phyloP scores from a whole-genome alignment of 176 grass and related monocot species.

The Raddia guianensis region DNA sequence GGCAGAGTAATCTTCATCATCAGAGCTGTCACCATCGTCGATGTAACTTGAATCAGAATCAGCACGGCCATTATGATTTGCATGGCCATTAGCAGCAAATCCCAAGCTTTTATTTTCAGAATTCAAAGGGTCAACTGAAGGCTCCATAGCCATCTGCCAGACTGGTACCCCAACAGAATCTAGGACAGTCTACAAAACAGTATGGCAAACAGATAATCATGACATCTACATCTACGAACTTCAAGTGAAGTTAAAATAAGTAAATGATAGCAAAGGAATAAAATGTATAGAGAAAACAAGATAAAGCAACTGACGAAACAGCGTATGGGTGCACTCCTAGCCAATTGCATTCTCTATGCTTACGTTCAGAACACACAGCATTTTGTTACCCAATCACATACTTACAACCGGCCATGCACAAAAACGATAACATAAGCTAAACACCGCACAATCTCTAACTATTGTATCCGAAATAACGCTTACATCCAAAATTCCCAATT shows the following conservation, averaged over 20 bases:
- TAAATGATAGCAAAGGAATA: background rate
- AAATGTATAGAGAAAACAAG: background rate
- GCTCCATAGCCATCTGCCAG: conserved; percentile 92
- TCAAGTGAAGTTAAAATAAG: background rate
- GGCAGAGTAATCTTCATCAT: conserved; percentile 52
- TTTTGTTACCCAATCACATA: background rate
- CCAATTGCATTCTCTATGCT: background rate
- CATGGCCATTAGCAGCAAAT: conserved; percentile 45
- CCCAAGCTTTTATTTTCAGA: conserved; percentile 36
- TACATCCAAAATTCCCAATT: background rate
- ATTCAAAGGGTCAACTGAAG: conserved; percentile 47
- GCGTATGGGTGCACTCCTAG: background rate
- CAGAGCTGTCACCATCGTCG: conserved; percentile 64
- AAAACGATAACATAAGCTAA: background rate
- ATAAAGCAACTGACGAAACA: background rate
- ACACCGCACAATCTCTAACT: background rate
- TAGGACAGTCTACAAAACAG: conserved; percentile 62
- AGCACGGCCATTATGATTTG: conserved; percentile 39
- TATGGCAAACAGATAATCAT: conserved; percentile 18
- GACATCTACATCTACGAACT: conserved; percentile 25
- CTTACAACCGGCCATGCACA: background rate
- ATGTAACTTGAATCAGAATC: conserved; percentile 74
- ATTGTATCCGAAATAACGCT: background rate
- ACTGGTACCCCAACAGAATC: conserved; percentile 71
- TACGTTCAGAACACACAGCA: background rate